These are phyloP conservation scores for Magnusiomyces sp. DNA, from an alignment of 1,139 yeast species.

Conservation along the genomic window DNA sequence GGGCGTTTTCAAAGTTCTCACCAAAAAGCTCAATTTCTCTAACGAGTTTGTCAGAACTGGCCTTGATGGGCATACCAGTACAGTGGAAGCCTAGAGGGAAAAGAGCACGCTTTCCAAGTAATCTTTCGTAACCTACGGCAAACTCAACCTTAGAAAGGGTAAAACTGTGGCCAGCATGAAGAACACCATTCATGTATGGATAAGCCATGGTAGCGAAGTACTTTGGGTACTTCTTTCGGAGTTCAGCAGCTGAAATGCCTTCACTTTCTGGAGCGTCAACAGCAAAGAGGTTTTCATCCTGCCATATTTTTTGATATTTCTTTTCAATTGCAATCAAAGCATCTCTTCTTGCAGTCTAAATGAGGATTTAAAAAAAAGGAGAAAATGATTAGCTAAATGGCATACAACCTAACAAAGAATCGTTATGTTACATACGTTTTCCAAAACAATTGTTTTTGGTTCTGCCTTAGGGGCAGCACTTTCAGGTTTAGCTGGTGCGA, in stretches of 20 bases:
- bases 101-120: slow-evolving; percentile 86
- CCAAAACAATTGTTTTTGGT: slow-evolving; percentile 34
- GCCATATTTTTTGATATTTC: slow-evolving; percentile 83
- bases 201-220: slow-evolving; percentile 92
- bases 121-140: slow-evolving; percentile 88
- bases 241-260: slow-evolving; percentile 54
- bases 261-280: slow-evolving; percentile 83
- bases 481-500: slow-evolving; percentile 11
- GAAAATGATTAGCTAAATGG: background rate
- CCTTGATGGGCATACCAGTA: slow-evolving; percentile 98
- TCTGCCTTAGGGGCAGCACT: slow-evolving; percentile 15
- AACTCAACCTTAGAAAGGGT: slow-evolving; percentile 93
- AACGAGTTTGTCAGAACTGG: slow-evolving; percentile 90
- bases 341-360: slow-evolving; percentile 81
- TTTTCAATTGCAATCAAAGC: slow-evolving; percentile 82
- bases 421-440: slow-evolving; percentile 28
- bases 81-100: slow-evolving; percentile 98
- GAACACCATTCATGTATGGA: slow-evolving; percentile 98
- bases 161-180: slow-evolving; percentile 97
- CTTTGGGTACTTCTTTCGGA: slow-evolving; percentile 76
- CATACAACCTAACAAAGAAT: background rate
- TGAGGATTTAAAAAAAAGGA: background rate
- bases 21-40: slow-evolving; percentile 93
- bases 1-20: slow-evolving; percentile 62
- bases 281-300: slow-evolving; percentile 75